Conservation (phyloP, 305 asterid genomes). For the Lippia alba region DNA sequence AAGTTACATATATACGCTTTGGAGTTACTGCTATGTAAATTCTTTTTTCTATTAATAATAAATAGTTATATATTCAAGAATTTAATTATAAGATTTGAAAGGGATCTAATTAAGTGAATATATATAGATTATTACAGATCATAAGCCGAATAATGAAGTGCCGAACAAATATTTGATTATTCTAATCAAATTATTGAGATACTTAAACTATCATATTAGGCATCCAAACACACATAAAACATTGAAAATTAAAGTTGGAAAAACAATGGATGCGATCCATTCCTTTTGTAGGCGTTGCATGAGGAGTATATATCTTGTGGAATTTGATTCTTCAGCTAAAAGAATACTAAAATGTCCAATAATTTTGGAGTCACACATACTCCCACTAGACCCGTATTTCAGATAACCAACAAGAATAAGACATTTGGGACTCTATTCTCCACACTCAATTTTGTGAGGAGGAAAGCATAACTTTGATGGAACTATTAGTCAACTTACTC, state of each 20-base stretch:
- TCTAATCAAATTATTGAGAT: too few relatives aligned
- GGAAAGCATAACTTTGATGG: not conserved
- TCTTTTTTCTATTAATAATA: too few relatives aligned
- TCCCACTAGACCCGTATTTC: slow-evolving; percentile 16
- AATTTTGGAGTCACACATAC: slow-evolving; percentile 25
- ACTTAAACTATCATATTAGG: not conserved
- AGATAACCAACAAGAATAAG: not conserved
- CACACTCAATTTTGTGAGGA: not conserved
- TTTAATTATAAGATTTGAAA: too few relatives aligned
- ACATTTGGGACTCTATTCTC: slow-evolving; percentile 5
- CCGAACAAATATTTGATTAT: too few relatives aligned
- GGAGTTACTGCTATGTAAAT: too few relatives aligned
- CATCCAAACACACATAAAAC: not conserved
- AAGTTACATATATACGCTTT: too few relatives aligned
- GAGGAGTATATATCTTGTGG: slow-evolving; percentile 9
- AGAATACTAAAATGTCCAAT: not conserved
- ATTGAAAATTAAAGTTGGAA: not conserved
- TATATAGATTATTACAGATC: too few relatives aligned
- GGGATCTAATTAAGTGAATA: too few relatives aligned
- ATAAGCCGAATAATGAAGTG: too few relatives aligned
- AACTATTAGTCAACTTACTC: not conserved
- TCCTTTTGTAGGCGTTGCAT: not conserved
- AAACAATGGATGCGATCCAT: slow-evolving; percentile 7
- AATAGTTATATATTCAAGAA: too few relatives aligned
- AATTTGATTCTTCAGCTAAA: slow-evolving; percentile 10